These are phyloP conservation scores for Salisapilia sapeloensis DNA, from an alignment of 352 stramenopile genomes.

Conservation along the genomic window DNA sequence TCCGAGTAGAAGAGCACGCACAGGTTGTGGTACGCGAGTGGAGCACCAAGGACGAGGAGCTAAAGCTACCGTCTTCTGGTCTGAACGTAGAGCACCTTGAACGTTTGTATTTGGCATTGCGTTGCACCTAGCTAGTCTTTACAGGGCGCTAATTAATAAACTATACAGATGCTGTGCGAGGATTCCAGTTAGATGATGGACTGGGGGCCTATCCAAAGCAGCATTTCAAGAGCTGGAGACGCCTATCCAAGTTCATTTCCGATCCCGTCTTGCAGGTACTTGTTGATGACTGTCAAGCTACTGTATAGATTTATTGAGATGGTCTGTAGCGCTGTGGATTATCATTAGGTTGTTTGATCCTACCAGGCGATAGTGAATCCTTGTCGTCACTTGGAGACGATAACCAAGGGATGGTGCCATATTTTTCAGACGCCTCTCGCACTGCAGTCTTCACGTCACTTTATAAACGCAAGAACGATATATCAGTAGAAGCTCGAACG, in stretches of 20 bases:
- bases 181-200: constrained; percentile 67
- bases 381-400: constrained; percentile 5
- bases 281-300: no score
- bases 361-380: constrained; percentile 45
- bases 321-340: constrained; percentile 39
- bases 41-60: constrained; percentile 60
- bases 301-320: not conserved
- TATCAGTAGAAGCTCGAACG: constrained; percentile 36
- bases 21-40: constrained; percentile 67
- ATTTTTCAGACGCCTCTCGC: constrained; percentile 56
- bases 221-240: constrained; percentile 50
- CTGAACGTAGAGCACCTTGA: constrained; percentile 57
- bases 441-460: constrained; percentile 51
- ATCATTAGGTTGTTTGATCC: constrained; percentile 36
- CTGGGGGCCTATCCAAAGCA: constrained; percentile 67
- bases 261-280: constrained; percentile 34
- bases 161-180: constrained; percentile 28
- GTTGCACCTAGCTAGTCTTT: not conserved
- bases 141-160: not conserved
- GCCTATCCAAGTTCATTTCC: constrained; percentile 53
- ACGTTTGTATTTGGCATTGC: constrained; percentile 12
- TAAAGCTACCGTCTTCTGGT: constrained; percentile 24
- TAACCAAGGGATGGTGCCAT: constrained; percentile 21
- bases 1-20: constrained; percentile 29
- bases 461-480: constrained; percentile 13